Conservation (phyloP, 2,329 filamentous ascomycete genomes). For the Penicillium nordicum region DNA sequence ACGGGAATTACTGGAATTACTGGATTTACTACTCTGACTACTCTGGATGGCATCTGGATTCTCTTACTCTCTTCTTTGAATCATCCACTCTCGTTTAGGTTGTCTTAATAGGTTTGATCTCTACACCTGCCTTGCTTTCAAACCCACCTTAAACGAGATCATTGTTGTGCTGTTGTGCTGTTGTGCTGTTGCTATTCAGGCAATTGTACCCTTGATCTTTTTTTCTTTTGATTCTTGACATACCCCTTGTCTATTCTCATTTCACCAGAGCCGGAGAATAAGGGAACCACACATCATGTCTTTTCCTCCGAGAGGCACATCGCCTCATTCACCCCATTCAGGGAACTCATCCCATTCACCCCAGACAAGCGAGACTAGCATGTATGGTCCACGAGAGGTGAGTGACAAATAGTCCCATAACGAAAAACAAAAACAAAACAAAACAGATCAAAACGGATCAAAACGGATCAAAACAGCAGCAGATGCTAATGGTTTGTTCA, state of each 20-base stretch:
- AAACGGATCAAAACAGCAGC: neutral
- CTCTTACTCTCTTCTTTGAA: slow-evolving; percentile 1
- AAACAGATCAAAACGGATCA: neutral
- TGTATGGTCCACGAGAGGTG: slow-evolving; percentile 15
- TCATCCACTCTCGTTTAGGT: neutral
- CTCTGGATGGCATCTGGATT: neutral
- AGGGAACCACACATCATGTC: slow-evolving; percentile 19
- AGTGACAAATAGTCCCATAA: neutral
- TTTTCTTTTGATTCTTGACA: neutral
- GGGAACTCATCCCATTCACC: slow-evolving; percentile 19
- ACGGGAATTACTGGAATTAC: too few relatives aligned
- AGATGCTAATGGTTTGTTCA: neutral
- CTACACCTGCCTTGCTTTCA: neutral
- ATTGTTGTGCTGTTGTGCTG: neutral
- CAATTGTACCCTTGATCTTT: neutral
- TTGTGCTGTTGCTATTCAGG: neutral
- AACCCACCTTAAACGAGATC: neutral
- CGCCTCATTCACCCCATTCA: slow-evolving; percentile 21
- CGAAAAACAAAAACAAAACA: too few relatives aligned
- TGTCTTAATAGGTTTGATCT: neutral
- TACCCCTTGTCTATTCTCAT: neutral
- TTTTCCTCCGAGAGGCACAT: slow-evolving; percentile 16
- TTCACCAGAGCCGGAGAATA: neutral
- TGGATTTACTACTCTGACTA: too few relatives aligned
- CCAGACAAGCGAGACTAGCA: slow-evolving; percentile 16